Evolutionary conservation across 2,329 filamentous ascomycete genomes (phyloP), one percentile per base, ranked within the genome.

Genomic region (Colletotrichum lentis): DNA sequence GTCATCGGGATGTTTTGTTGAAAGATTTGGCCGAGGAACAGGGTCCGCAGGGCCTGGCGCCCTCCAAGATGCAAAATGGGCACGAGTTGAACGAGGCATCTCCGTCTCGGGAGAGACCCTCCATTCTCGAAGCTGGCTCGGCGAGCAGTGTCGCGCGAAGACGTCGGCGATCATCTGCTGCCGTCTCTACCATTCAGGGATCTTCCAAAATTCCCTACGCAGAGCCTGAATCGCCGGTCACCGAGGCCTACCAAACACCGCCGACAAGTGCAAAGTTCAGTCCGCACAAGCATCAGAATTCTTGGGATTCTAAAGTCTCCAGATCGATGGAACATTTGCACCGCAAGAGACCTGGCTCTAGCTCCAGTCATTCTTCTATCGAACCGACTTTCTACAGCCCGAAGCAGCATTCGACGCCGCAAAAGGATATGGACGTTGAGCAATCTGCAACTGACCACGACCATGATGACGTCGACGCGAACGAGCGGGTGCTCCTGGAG

Each of bases 1-100:
- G 94, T 72, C 94, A 99, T 77, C 90, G 91, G 49, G 95, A 97
- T 73, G 94, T 98, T 69, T 81, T 99, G 22, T 83, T 89, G 5
- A 86, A 94, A 78, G 96, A 99, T 76, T 82, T 98, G 10, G 91
- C 95, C 62, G 93, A 97, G 72, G 94, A 69, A 44, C 67, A 69
- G 46, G 47, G 35, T 16, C 37, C 61, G 18, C 64, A 58, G 22
- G 58, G 63, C 22, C 39, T 68, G 8, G 44, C 59, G 7, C 58
- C 58, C 11, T 35, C 64, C 27, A 54, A 47, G 27, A 27, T 50
- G 14, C 50, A 50, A 24, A 69, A 69, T 41, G 64, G 52, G n/a
- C 41, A 47, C 24, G 67, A 67, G 39, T 43, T 47, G n/a, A 56
- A 24, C 27, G 67, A 69, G 43, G 39, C 52, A 12, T 69, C 63